phyloP scores from a whole-genome alignment of 352 stramenopile species.

The Pythium volutum region DNA sequence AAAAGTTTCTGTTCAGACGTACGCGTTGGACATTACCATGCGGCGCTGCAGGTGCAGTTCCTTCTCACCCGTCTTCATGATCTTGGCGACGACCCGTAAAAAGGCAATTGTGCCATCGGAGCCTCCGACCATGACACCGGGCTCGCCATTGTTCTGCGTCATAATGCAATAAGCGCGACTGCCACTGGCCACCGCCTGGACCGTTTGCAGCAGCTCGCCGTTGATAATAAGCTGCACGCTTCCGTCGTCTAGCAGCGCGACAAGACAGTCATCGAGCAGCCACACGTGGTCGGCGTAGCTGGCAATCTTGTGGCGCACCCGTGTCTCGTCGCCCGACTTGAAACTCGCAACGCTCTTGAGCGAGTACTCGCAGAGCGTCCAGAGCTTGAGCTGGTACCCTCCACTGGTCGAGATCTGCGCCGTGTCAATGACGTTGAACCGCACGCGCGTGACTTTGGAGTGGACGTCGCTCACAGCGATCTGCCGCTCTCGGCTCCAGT shows the following conservation, averaged over 20 bases:
- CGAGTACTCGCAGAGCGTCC: conserved; percentile 71
- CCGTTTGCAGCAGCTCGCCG: conserved; percentile 64
- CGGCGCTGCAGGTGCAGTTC: conserved; percentile 67
- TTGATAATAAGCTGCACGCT: conserved; percentile 77
- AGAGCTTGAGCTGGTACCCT: conserved; percentile 65
- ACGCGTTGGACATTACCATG: conserved; percentile 52
- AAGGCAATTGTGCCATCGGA: conserved; percentile 57
- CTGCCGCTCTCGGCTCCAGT: conserved; percentile 68
- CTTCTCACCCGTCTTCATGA: conserved; percentile 55
- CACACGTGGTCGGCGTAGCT: conserved; percentile 70
- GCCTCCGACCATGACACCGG: conserved; percentile 57
- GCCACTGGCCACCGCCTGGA: conserved; percentile 24
- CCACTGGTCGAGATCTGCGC: conserved; percentile 73
- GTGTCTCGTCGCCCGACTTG: conserved; percentile 69
- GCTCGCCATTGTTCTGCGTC: conserved; percentile 59
- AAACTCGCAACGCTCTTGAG: conserved; percentile 71
- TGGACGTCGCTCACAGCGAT: conserved; percentile 64
- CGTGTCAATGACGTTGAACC: conserved; percentile 79
- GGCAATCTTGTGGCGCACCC: conserved; percentile 36
- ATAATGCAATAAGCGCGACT: conserved; percentile 17
- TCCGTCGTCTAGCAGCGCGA: conserved; percentile 67
- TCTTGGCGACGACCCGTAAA: conserved; percentile 49
- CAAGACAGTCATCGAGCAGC: conserved; percentile 60
- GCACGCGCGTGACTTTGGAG: conserved; percentile 62
- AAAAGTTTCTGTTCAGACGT: background rate